Evolutionary conservation across 768 basidiomycete genomes (phyloP).

Genomic region (Candolleomyces efflorescens): DNA sequence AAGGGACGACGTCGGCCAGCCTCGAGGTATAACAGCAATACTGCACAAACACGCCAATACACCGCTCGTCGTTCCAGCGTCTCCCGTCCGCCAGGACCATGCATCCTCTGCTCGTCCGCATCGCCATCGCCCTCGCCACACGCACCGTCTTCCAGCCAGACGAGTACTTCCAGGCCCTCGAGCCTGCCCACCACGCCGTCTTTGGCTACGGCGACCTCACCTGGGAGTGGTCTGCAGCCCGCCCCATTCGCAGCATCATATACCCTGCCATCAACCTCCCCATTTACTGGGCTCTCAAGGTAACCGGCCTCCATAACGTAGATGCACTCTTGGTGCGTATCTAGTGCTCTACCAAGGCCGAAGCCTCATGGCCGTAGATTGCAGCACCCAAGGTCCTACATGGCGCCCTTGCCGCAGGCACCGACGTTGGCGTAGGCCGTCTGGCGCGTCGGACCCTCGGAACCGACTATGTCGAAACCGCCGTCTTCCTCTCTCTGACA

Average conservation of each 20-base stretch:
- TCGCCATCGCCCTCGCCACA: slow-evolving; percentile 63
- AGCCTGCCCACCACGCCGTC: slow-evolving; percentile 83
- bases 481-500: slow-evolving; percentile 70
- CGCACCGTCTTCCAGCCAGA: slow-evolving; percentile 94
- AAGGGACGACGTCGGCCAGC: slow-evolving; percentile 9
- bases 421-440: slow-evolving; percentile 70
- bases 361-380: slow-evolving; percentile 41
- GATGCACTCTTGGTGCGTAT: slow-evolving; percentile 62
- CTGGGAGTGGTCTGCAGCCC: slow-evolving; percentile 86
- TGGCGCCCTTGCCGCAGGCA: slow-evolving; percentile 70
- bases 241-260: slow-evolving; percentile 73
- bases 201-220: slow-evolving; percentile 92
- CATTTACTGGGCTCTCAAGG: slow-evolving; percentile 66
- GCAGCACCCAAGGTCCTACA: slow-evolving; percentile 72
- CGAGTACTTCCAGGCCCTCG: slow-evolving; percentile 93
- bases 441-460: slow-evolving; percentile 60
- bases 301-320: slow-evolving; percentile 43
- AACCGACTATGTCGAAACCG: slow-evolving; percentile 48
- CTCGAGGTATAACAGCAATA: slow-evolving; percentile 10
- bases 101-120: slow-evolving; percentile 43
- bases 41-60: slow-evolving; percentile 25
- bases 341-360: slow-evolving; percentile 3
- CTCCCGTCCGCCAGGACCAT: background rate
- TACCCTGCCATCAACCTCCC: slow-evolving; percentile 83
- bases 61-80: slow-evolving; percentile 2